Base-by-base conservation (phyloP, 192 early-diverging fungal genomes). In the Irineochytrium annulatum region DNA sequence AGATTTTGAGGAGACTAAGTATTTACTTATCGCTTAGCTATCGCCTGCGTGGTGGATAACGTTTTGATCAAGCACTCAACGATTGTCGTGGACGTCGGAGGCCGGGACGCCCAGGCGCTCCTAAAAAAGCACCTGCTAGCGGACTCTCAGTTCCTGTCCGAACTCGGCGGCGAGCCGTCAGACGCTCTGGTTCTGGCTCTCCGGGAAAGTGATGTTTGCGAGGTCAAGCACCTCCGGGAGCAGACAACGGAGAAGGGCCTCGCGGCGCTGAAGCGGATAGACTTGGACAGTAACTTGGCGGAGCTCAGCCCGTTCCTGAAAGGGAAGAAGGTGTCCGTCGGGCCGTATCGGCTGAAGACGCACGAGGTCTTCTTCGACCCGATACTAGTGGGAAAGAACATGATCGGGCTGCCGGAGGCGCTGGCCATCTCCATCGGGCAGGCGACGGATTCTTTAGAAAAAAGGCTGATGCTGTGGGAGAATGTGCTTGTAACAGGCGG, bases 401-500 rank as follows among this genome's bases (percentile, higher is more conserved):
- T 24, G 11, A n/a, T 69, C 17, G 57, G 60, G 5, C 37, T 90
- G 49, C 63, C 73, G 0, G 86, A 91, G 32, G 78, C 83, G 3
- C 80, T 91, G 43, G 78, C 86, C 55, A 72, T 84, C 26, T 76
- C 83, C 1, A 78, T 88, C 20, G 74, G 81, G 28, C 69, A 59
- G 20, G 48, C 74, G 3, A 60, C 34, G 80, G 92, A 75, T 84
- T 88, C 62, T 4, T 61, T 82, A 1, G 91, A 91, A 43, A 88
- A 84, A 52, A 83, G 94, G 27, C 73, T 80, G n/a, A 61, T 71
- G 37, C 71, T 96, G 44, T 95, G 90, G 90, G 94, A 97, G 57
- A 77, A 77, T 58, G 79, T 97, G 32, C 74, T 92, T 11, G 32
- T 98, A 1, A 90, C 90, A 0, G 96, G 96, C 34, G 96, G 96